Percentiles rank a stretch among this genome's conserved stretches.
These are phyloP conservation scores for Litchi chinensis DNA, from an alignment of 345 rosid genomes.

Conservation along the genomic window DNA sequence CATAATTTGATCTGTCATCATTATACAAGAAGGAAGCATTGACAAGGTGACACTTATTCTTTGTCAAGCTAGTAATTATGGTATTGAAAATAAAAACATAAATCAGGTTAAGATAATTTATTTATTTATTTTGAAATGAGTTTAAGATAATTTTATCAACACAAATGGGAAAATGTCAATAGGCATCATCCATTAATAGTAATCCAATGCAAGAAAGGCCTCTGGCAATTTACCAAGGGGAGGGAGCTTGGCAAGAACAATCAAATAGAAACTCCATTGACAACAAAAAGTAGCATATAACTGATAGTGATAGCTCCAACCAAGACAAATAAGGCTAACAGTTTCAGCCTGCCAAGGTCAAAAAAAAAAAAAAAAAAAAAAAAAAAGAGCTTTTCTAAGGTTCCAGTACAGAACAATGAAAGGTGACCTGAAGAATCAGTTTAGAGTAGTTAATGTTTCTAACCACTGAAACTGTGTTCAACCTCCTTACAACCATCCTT, in stretches of 20 bases:
- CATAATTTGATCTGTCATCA: slow-evolving; percentile 2
- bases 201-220: neutral
- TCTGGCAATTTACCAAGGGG: neutral
- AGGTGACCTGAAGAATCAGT: neutral
- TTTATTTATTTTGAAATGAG: neutral
- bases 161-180: neutral
- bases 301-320: neutral
- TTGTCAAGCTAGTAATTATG: neutral
- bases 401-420: neutral
- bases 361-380: neutral
- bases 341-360: neutral
- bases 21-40: neutral
- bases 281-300: neutral
- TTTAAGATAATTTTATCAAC: neutral
- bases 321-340: neutral
- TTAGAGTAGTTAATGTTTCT: neutral
- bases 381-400: too few species aligned
- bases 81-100: neutral
- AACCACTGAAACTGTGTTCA: neutral
- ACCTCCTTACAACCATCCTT: neutral
- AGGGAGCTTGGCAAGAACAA: neutral
- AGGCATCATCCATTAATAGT: neutral
- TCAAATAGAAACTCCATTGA: too few species aligned
- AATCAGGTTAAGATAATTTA: neutral
- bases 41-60: neutral